These are phyloP conservation scores for Neophaeococcomyces mojaviensis DNA, from an alignment of 2,329 filamentous ascomycete species.

Conservation along the genomic window DNA sequence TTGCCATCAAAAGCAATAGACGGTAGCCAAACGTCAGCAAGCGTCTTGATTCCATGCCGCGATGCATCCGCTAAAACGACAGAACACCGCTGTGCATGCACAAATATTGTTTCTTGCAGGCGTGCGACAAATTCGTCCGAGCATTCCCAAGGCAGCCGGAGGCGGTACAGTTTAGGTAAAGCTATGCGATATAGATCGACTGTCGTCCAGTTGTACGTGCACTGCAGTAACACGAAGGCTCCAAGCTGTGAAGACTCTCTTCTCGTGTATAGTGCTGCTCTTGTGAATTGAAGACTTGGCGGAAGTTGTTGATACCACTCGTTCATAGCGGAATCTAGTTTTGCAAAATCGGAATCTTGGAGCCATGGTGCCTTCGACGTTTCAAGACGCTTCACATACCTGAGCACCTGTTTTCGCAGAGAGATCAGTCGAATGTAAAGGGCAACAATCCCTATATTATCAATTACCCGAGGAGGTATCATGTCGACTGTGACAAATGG, in stretches of 20 bases:
- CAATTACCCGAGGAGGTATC: constrained; percentile 7
- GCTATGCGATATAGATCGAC: constrained; percentile 42
- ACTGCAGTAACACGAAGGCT: constrained; percentile 39
- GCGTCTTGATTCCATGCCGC: constrained; percentile 35
- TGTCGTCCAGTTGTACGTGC: constrained; percentile 42
- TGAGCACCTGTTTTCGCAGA: constrained; percentile 8
- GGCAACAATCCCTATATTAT: constrained; percentile 11
- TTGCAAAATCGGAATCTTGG: constrained; percentile 37
- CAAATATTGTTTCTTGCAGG: constrained; percentile 8
- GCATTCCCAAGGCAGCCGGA: constrained; percentile 22
- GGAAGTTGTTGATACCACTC: constrained; percentile 38
- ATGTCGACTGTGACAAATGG: constrained; percentile 9
- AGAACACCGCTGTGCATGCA: constrained; percentile 6
- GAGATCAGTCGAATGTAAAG: constrained; percentile 9
- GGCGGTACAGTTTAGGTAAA: constrained; percentile 40
- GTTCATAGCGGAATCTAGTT: constrained; percentile 34
- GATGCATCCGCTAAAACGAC: constrained; percentile 28
- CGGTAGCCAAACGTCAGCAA: constrained; percentile 41
- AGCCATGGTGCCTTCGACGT: constrained; percentile 37
- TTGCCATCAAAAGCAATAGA: constrained; percentile 44
- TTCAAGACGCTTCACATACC: constrained; percentile 38
- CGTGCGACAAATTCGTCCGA: constrained; percentile 5
- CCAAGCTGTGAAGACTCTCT: constrained; percentile 42
- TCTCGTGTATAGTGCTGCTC: constrained; percentile 40
- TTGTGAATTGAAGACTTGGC: constrained; percentile 38